These are phyloP conservation scores for Kluyveromyces nonfermentans DNA, from an alignment of 805 yeast species.

Conservation along the genomic window DNA sequence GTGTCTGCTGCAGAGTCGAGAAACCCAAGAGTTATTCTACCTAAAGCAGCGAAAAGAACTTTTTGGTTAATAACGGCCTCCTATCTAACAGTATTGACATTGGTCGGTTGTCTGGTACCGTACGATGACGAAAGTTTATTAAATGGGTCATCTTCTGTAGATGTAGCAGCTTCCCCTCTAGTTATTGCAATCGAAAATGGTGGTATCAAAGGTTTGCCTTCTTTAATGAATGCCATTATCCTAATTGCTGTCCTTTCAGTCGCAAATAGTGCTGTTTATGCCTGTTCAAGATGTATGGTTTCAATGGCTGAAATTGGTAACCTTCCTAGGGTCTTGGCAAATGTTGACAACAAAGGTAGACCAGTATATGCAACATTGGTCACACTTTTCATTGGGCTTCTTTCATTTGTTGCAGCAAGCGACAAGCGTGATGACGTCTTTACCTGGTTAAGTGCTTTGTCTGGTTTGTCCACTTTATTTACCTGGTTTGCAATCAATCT, in stretches of 20 bases:
- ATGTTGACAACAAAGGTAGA: slow-evolving; percentile 70
- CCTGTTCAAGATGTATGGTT: slow-evolving; percentile 59
- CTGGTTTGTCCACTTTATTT: slow-evolving; percentile 43
- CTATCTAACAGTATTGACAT: slow-evolving; percentile 49
- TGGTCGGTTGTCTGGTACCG: slow-evolving; percentile 62
- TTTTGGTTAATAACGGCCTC: slow-evolving; percentile 73
- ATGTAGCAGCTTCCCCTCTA: slow-evolving; percentile 63
- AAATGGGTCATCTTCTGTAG: slow-evolving; percentile 40
- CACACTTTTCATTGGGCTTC: slow-evolving; percentile 45
- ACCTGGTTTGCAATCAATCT: slow-evolving; percentile 47
- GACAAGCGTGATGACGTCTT: slow-evolving; percentile 40
- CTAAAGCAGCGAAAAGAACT: slow-evolving; percentile 70
- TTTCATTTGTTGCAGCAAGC: slow-evolving; percentile 46
- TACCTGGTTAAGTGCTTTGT: slow-evolving; percentile 46
- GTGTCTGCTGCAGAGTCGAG: slow-evolving; percentile 70
- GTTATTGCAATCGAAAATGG: slow-evolving; percentile 64
- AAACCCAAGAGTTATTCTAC: slow-evolving; percentile 58
- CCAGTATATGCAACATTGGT: slow-evolving; percentile 58
- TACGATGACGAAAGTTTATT: slow-evolving; percentile 40
- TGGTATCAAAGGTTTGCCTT: slow-evolving; percentile 57
- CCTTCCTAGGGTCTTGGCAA: slow-evolving; percentile 52
- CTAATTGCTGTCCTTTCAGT: slow-evolving; percentile 61
- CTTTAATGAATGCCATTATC: slow-evolving; percentile 62
- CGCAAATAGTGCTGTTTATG: slow-evolving; percentile 64
- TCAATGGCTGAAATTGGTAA: slow-evolving; percentile 58